These are phyloP conservation scores for Trichoderma gracile DNA, from an alignment of 2,329 filamentous ascomycete species.

Conservation along the genomic window DNA sequence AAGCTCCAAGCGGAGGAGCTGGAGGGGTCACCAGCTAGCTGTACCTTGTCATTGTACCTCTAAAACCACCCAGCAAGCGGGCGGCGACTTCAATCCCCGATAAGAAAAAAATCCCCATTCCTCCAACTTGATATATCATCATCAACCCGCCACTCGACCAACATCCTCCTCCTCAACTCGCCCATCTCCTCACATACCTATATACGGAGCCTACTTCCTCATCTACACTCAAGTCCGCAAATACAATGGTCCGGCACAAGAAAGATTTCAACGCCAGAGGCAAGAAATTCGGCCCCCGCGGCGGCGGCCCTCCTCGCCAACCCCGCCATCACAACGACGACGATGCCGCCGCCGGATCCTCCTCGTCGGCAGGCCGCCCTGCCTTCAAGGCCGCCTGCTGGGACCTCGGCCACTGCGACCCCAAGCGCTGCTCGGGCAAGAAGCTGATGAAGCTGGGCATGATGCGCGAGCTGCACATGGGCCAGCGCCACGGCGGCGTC, in stretches of 20 bases:
- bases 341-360: slow-evolving; percentile 36
- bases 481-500: slow-evolving; percentile 87
- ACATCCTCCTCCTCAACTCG: background rate
- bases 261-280: slow-evolving; percentile 77
- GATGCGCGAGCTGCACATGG: slow-evolving; percentile 89
- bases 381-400: slow-evolving; percentile 92
- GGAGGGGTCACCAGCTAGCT: too few species aligned
- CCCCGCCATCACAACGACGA: slow-evolving; percentile 50
- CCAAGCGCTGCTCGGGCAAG: slow-evolving; percentile 95
- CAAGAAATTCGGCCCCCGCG: slow-evolving; percentile 65
- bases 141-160: slow-evolving; percentile 9
- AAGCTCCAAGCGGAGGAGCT: too few species aligned
- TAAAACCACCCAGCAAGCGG: background rate
- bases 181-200: background rate
- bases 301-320: slow-evolving; percentile 51
- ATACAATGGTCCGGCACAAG: slow-evolving; percentile 89
- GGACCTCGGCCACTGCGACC: slow-evolving; percentile 97
- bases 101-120: slow-evolving; percentile 2
- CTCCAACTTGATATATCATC: background rate
- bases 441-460: slow-evolving; percentile 86
- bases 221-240: background rate
- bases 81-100: background rate
- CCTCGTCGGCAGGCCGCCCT: slow-evolving; percentile 41
- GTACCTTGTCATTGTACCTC: too few species aligned
- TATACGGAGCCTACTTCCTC: background rate